Evolutionary conservation across 2,329 filamentous ascomycete genomes (phyloP).

Genomic region (Neofusicoccum laricinum): DNA sequence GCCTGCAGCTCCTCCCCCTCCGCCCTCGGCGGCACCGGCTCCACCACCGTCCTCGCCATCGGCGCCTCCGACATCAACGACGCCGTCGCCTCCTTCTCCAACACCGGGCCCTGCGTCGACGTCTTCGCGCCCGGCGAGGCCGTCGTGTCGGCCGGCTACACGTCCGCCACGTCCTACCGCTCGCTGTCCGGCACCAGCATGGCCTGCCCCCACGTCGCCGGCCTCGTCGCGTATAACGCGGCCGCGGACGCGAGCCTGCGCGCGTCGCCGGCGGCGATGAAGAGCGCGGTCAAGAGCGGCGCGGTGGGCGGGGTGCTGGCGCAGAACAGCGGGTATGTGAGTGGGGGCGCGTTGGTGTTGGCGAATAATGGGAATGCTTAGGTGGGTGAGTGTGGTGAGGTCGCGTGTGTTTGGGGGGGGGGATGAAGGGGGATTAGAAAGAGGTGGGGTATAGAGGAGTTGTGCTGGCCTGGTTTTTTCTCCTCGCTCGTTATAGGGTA

Average conservation of each 20-base stretch:
- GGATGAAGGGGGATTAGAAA: no score
- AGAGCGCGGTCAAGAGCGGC: background rate
- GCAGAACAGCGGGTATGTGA: background rate
- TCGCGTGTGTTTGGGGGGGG: no score
- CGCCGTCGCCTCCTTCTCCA: conserved; percentile 27
- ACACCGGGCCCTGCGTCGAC: conserved; percentile 38
- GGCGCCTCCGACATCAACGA: conserved; percentile 31
- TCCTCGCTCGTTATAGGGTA: no score
- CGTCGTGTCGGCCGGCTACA: conserved; percentile 46
- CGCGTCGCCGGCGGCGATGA: background rate
- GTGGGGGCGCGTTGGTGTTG: background rate
- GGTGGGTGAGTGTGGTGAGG: background rate
- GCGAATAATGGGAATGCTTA: background rate
- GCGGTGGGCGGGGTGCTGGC: background rate
- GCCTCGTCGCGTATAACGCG: conserved; percentile 23
- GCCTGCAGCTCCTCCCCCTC: conserved; percentile 30
- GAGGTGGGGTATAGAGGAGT: no score
- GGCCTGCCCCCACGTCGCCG: conserved; percentile 26
- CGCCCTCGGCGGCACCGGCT: conserved; percentile 18
- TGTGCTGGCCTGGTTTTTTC: no score
- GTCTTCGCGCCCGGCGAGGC: conserved; percentile 37
- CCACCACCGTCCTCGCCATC: conserved; percentile 27
- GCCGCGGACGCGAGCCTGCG: background rate
- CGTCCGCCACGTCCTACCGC: no score
- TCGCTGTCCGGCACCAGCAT: conserved; percentile 26